Percentiles rank a stretch among this genome's conserved stretches.
phyloP scores from a whole-genome alignment of 106 monocot genomes.

The Chionographis japonica region DNA sequence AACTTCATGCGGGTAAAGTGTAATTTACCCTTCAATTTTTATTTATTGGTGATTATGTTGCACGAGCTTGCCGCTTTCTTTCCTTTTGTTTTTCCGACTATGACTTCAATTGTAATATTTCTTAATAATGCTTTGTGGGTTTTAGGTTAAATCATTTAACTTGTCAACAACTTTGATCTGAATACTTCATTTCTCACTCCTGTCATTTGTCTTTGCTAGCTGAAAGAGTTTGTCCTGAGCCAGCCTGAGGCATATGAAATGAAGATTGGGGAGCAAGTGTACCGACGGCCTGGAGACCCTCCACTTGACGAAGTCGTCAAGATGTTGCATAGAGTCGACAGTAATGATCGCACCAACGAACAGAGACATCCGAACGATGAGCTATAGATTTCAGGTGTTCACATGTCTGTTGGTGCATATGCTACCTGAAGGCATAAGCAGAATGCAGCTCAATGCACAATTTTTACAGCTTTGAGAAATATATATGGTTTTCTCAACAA shows the following conservation, averaged over 20 bases:
- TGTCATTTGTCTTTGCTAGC: constrained; percentile 21
- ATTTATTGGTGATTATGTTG: too few species aligned
- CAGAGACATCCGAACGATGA: constrained; percentile 18
- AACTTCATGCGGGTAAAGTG: too few species aligned
- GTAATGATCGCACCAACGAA: neutral
- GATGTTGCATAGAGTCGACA: constrained; percentile 11
- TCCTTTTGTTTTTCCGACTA: too few species aligned
- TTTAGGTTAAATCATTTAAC: neutral
- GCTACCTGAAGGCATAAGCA: too few species aligned
- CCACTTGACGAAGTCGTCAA: constrained; percentile 70
- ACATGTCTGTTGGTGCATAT: too few species aligned
- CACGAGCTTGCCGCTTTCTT: too few species aligned
- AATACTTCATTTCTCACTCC: neutral
- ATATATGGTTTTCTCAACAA: too few species aligned
- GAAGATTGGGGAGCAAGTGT: constrained; percentile 73
- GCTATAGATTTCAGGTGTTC: constrained; percentile 4
- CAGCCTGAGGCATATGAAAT: constrained; percentile 91
- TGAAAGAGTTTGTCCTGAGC: constrained; percentile 79
- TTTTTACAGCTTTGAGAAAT: too few species aligned
- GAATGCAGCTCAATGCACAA: too few species aligned
- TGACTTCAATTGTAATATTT: too few species aligned
- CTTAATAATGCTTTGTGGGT: too few species aligned
- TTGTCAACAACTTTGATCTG: neutral
- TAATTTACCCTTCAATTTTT: too few species aligned
- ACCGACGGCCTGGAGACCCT: constrained; percentile 81